Base-by-base conservation (phyloP, 2,329 filamentous ascomycete genomes). In the Colletotrichum sp. region DNA sequence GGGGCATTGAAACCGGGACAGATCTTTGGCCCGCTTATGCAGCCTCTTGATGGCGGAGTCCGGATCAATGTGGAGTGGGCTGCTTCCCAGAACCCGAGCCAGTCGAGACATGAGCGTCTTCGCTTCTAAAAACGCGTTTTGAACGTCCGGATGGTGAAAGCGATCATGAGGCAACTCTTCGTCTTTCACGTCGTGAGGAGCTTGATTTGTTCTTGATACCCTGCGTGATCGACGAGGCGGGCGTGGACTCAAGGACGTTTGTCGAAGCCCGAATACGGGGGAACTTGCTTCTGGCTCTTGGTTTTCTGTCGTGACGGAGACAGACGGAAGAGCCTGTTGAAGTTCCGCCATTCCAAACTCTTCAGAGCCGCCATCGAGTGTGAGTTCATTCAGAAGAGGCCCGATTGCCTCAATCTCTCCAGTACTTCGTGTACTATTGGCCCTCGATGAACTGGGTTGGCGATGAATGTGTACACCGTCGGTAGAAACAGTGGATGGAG, bases 1-100 rank as follows among this genome's bases (percentile, higher is more conserved):
- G 1, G 84, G 84, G 30, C 83, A 84, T 21, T 84, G 78, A 61
- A 88, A 89, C 0, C 43, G 32, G 2, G 83, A 81, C 26, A 90
- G 75, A 0, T 78, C 72, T 2, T 72, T 30, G 3, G 85, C 86
- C 39, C 84, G 78, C 8, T 77, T 55, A 68, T 84, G 78, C 3
- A 89, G 83, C 14, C 77, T 76, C 13, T 78, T 36, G 65, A 89
- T 85, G 0, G 81, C 84, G 0, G 87, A 88, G 21, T 85, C 84
- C 0, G 82, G 79, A 6, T 86, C 84, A 12, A 75, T 74, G 65
- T 86, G 83, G 6, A 88, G 30, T 1, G 78, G 75, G 0, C 83
- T 83, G 55, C 81, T 85, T 6, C 79, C 81, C 8, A 90, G 77
- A 3, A 84, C 83, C 8, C 72, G 61, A 0, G 76, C 75, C 43